These are phyloP conservation scores for Yamagishiella unicocca DNA, from an alignment of 139 green algal species.

Conservation along the genomic window DNA sequence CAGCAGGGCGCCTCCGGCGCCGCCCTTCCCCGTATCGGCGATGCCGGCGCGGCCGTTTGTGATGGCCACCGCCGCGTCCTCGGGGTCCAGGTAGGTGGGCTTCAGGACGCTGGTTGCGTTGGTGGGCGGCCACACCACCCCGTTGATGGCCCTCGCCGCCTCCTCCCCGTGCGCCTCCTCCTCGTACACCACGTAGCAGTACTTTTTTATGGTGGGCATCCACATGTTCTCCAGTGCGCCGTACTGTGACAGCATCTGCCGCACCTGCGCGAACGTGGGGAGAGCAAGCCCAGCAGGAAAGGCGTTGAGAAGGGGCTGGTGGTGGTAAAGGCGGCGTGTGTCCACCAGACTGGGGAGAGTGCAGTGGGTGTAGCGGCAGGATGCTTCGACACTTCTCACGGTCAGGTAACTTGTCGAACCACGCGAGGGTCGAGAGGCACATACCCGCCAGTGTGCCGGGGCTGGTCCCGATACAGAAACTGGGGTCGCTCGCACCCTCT, in stretches of 20 bases:
- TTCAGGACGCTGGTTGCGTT: constrained; percentile 65
- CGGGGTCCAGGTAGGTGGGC: constrained; percentile 57
- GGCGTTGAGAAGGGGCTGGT: neutral
- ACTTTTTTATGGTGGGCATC: constrained; percentile 88
- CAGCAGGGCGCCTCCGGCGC: neutral
- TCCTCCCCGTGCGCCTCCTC: constrained; percentile 70
- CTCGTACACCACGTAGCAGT: constrained; percentile 78
- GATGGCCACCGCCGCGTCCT: constrained; percentile 70
- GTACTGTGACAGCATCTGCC: constrained; percentile 65
- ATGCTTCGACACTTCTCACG: too few relatives aligned
- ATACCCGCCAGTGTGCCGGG: too few relatives aligned
- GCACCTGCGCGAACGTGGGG: neutral
- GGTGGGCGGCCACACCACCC: constrained; percentile 64
- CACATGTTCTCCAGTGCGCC: constrained; percentile 79
- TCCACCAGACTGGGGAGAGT: too few relatives aligned
- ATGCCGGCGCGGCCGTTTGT: constrained; percentile 28
- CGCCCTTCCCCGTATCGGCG: neutral
- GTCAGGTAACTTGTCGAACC: too few relatives aligned
- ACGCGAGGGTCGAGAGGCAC: too few relatives aligned
- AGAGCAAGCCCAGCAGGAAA: neutral
- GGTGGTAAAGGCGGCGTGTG: neutral
- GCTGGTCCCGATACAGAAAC: too few relatives aligned
- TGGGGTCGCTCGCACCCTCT: too few relatives aligned
- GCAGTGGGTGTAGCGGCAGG: too few relatives aligned
- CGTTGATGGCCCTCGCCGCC: constrained; percentile 60